Evolutionary conservation across 192 early-diverging fungal genomes (phyloP).

Genomic region (Podila minutissima): DNA sequence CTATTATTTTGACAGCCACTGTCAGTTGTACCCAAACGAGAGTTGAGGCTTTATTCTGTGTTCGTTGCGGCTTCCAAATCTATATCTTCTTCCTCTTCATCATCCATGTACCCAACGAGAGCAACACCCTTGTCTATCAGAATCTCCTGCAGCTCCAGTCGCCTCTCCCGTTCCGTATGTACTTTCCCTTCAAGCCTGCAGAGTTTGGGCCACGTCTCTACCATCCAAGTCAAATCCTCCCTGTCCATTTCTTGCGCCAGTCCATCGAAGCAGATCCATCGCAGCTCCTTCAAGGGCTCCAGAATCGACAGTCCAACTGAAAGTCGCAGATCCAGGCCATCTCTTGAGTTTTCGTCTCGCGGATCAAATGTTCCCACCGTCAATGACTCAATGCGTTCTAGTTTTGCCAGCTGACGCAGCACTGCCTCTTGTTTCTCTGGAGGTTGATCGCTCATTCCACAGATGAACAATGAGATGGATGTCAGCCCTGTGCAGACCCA

Average conservation of each 20-base stretch:
- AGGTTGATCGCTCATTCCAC: constrained; percentile 13
- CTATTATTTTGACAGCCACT: too few species aligned
- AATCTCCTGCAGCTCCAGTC: constrained; percentile 7
- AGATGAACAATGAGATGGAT: constrained; percentile 8
- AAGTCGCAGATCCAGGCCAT: constrained; percentile 14
- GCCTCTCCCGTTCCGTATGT: neutral
- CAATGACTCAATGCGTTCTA: constrained; percentile 3
- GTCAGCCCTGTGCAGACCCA: constrained; percentile 14
- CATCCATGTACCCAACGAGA: neutral
- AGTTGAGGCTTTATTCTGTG: too few species aligned
- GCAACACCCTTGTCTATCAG: neutral
- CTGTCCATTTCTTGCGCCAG: constrained; percentile 15
- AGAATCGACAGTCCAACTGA: constrained; percentile 6
- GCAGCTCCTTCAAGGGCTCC: neutral
- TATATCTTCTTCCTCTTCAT: neutral
- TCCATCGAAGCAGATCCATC: constrained; percentile 19
- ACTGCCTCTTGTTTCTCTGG: neutral
- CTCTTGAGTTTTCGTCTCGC: neutral
- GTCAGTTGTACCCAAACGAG: too few species aligned
- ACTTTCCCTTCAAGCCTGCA: constrained; percentile 7
- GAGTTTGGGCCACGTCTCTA: constrained; percentile 16
- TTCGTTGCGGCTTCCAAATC: too few species aligned
- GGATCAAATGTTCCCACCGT: constrained; percentile 3
- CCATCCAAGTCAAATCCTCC: constrained; percentile 18
- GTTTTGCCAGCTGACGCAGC: constrained; percentile 11